Conservation (phyloP, 1,284 basidiomycete genomes). For the Stereum hirsutum region DNA sequence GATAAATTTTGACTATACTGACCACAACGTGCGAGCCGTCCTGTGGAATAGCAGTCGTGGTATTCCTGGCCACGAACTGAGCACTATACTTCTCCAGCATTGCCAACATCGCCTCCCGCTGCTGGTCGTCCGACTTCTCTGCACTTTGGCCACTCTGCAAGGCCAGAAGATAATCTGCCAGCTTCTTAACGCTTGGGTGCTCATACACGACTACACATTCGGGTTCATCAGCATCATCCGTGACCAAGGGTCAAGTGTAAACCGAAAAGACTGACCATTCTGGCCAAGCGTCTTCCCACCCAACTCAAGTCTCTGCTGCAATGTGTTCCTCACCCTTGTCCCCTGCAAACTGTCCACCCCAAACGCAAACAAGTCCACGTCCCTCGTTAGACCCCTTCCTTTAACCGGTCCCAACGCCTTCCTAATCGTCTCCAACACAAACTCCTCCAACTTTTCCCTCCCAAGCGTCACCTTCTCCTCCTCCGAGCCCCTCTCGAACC, state of each 20-base stretch:
- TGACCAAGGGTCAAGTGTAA: background rate
- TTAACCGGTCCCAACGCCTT: background rate
- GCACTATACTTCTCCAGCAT: background rate
- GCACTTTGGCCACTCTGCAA: background rate
- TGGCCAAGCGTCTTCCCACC: slow-evolving; percentile 10
- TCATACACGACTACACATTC: background rate
- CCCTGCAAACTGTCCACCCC: slow-evolving; percentile 53
- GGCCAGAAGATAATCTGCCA: background rate
- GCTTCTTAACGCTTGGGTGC: background rate
- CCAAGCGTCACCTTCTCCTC: background rate
- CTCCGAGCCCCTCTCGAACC: background rate
- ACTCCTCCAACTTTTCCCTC: background rate
- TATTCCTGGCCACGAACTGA: background rate
- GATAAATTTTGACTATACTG: background rate
- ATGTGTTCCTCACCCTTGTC: slow-evolving; percentile 40
- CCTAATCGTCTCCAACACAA: background rate
- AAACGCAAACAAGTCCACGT: slow-evolving; percentile 28
- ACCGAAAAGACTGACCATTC: background rate
- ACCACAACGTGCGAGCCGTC: background rate
- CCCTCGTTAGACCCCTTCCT: slow-evolving; percentile 13
- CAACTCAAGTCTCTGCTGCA: slow-evolving; percentile 35
- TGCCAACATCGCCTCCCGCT: background rate
- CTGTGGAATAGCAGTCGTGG: background rate
- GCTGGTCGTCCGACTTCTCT: background rate
- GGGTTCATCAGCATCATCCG: background rate